Percentiles rank a stretch among this genome's conserved stretches.
These are phyloP conservation scores for Wickerhamomyces sydowiorum DNA, from an alignment of 805 yeast genomes.

Conservation along the genomic window DNA sequence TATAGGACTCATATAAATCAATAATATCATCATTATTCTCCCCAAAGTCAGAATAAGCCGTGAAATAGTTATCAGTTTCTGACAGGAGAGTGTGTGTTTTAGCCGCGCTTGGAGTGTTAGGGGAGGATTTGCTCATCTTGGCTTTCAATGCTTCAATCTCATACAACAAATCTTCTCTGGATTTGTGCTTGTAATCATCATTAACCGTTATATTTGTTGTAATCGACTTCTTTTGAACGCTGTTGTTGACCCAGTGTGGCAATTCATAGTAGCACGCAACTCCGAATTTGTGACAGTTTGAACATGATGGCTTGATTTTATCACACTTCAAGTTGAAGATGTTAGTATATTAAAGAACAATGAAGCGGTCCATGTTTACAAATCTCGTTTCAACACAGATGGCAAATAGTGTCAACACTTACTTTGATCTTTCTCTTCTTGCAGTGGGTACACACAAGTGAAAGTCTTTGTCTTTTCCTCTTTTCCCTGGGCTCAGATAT, in stretches of 20 bases:
- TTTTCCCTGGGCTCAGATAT: neutral
- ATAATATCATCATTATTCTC: conserved; percentile 2
- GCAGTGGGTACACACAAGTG: conserved; percentile 29
- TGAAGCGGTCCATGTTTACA: neutral
- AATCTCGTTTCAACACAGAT: neutral
- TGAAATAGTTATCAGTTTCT: neutral
- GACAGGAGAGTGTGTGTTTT: neutral
- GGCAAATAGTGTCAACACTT: neutral
- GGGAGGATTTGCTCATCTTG: neutral
- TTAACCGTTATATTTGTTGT: neutral
- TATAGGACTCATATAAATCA: conserved; percentile 11
- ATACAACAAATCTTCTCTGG: neutral
- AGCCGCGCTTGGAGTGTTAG: neutral
- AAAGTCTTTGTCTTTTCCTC: conserved; percentile 24
- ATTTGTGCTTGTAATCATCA: neutral
- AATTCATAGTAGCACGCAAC: conserved; percentile 6
- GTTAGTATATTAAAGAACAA: neutral
- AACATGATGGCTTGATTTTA: conserved; percentile 15
- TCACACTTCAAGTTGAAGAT: conserved; percentile 6
- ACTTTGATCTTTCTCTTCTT: conserved; percentile 24
- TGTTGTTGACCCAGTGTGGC: neutral
- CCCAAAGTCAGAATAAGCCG: neutral
- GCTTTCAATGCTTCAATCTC: neutral
- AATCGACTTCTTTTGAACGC: neutral
- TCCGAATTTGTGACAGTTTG: conserved; percentile 18